Evolutionary conservation across 148 eudicot species (phyloP).

Genomic region (Hydrangea macrophylla): DNA sequence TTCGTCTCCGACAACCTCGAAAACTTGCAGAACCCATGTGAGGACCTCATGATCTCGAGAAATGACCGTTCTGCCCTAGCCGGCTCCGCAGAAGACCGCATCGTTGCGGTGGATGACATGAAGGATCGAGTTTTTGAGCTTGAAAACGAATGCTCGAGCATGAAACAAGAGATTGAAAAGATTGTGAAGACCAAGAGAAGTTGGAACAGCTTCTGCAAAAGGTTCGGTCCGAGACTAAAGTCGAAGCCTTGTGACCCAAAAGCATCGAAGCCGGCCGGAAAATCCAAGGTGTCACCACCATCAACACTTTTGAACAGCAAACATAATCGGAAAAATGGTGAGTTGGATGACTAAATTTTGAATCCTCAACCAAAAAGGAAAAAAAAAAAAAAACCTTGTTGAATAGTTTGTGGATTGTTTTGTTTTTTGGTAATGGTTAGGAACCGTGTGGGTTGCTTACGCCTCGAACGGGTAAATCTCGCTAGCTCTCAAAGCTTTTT

Average conservation of each 20-base stretch:
- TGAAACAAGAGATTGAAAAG: constrained; percentile 37
- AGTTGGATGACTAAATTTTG: constrained; percentile 6
- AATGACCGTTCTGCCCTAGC: constrained; percentile 17
- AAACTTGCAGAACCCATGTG: constrained; percentile 21
- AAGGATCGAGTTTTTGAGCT: constrained; percentile 38
- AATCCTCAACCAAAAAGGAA: not conserved
- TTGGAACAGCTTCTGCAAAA: constrained; percentile 31
- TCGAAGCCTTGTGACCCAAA: constrained; percentile 13
- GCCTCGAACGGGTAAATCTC: too few species aligned
- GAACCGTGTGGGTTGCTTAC: too few species aligned
- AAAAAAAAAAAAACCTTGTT: too few species aligned
- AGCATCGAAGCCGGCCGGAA: constrained; percentile 7
- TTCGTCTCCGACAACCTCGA: constrained; percentile 40
- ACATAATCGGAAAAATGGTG: not conserved
- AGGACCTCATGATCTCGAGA: constrained; percentile 12
- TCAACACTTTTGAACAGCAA: constrained; percentile 15
- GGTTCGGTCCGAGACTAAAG: constrained; percentile 27
- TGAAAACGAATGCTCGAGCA: constrained; percentile 37
- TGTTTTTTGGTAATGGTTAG: too few species aligned
- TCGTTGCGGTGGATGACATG: constrained; percentile 36
- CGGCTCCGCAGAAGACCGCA: constrained; percentile 22
- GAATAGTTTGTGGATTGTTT: too few species aligned
- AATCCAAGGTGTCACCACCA: constrained; percentile 2
- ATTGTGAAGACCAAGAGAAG: constrained; percentile 34
- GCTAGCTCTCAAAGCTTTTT: too few species aligned